Percentiles rank a stretch among this genome's conserved stretches.
phyloP scores from a whole-genome alignment of 1,284 basidiomycete species.

The Somion occarium region DNA sequence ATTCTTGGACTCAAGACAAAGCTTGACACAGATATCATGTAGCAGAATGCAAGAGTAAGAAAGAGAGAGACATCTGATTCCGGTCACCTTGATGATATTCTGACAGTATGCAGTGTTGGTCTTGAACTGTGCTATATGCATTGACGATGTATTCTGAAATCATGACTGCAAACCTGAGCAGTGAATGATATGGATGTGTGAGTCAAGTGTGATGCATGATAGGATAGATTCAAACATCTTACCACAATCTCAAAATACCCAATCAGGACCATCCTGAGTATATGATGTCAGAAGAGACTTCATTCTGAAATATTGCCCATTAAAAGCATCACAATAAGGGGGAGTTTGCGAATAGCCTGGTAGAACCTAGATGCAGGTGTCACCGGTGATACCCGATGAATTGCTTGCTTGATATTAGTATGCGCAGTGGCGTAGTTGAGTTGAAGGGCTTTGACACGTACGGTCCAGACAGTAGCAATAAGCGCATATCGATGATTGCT shows the following conservation, averaged over 20 bases:
- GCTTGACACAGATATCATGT: conserved; percentile 92
- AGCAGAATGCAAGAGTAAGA: conserved; percentile 96
- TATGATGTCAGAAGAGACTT: conserved; percentile 85
- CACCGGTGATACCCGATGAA: conserved; percentile 85
- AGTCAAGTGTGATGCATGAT: background rate
- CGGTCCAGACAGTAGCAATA: conserved; percentile 96
- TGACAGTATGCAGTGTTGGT: conserved; percentile 91
- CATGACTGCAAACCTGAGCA: conserved; percentile 90
- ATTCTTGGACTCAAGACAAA: conserved; percentile 95
- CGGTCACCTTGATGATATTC: conserved; percentile 99
- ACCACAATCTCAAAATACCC: conserved; percentile 98
- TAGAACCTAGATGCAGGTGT: conserved; percentile 93
- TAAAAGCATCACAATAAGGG: conserved; percentile 91
- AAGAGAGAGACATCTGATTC: conserved; percentile 91
- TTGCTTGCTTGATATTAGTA: conserved; percentile 90
- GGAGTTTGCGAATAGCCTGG: conserved; percentile 94
- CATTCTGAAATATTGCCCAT: conserved; percentile 99
- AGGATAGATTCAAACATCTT: conserved; percentile 41
- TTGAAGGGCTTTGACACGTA: conserved; percentile 92
- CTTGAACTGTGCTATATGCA: conserved; percentile 77
- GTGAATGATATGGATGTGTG: conserved; percentile 39
- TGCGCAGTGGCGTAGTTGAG: conserved; percentile 94
- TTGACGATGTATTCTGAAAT: conserved; percentile 84
- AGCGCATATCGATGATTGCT: conserved; percentile 86
- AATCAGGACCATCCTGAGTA: conserved; percentile 84